Percentiles rank a stretch among this genome's conserved stretches.
Conservation (phyloP, 225 moss, liverwort and hornwort genomes). For the Rhytidiadelphus loreus region DNA sequence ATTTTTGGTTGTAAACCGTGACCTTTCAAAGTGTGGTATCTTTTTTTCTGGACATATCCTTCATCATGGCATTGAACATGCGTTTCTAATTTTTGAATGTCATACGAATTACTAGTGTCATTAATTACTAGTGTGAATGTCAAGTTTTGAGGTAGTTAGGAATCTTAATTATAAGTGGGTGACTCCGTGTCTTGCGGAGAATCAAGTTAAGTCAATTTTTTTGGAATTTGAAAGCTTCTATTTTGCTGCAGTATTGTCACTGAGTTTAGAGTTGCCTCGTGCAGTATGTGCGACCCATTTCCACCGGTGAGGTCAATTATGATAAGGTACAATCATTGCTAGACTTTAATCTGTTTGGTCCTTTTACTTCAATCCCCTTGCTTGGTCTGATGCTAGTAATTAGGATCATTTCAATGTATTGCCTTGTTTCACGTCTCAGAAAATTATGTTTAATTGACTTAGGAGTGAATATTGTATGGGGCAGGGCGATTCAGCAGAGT, state of each 20-base stretch:
- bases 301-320: constrained; percentile 56
- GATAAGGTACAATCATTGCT: constrained; percentile 47
- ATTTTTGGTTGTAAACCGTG: background rate
- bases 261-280: background rate
- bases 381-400: background rate
- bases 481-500: constrained; percentile 77
- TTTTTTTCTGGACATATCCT: background rate
- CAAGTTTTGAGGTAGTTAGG: background rate
- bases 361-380: background rate
- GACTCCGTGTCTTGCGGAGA: background rate
- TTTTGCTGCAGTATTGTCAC: background rate
- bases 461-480: background rate
- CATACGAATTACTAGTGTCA: background rate
- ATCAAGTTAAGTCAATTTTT: background rate
- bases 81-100: background rate
- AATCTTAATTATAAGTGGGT: background rate
- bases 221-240: background rate
- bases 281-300: constrained; percentile 72
- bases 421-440: background rate
- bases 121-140: background rate
- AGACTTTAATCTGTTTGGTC: background rate
- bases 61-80: background rate
- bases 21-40: background rate
- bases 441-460: background rate
- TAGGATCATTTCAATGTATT: background rate